These are phyloP conservation scores for Umbilicus rupestris DNA, from an alignment of 164 flowering plant species.

Conservation along the genomic window DNA sequence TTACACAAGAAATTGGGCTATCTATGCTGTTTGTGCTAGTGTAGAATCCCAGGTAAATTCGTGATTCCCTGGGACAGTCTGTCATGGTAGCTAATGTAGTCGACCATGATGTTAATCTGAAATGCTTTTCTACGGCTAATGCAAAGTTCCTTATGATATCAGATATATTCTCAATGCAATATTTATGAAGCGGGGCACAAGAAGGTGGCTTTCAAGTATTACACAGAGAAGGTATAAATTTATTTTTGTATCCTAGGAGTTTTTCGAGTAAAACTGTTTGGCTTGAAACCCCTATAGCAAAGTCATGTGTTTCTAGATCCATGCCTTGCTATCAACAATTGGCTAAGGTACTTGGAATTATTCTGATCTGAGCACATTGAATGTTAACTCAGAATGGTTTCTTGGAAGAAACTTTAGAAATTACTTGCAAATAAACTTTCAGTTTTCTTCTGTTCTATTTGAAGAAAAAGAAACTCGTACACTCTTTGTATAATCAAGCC, in stretches of 20 bases:
- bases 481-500: neutral
- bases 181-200: constrained; percentile 91
- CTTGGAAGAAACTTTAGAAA: neutral
- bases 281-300: neutral
- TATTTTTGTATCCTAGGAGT: neutral
- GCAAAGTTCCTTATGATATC: constrained; percentile 10
- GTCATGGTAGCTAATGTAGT: neutral
- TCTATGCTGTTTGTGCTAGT: constrained; percentile 87
- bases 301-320: neutral
- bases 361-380: neutral
- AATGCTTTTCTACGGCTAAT: neutral
- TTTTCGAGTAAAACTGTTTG: neutral
- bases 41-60: constrained; percentile 70
- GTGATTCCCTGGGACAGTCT: neutral
- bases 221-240: constrained; percentile 56
- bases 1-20: constrained; percentile 80
- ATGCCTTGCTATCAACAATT: neutral
- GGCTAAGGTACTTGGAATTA: neutral
- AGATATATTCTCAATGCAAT: constrained; percentile 84
- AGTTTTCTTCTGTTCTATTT: neutral
- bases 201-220: constrained; percentile 61
- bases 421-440: neutral
- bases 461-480: neutral
- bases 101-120: neutral
- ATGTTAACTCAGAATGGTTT: neutral